Evolutionary conservation across 2,329 filamentous ascomycete species (phyloP).

Genomic region (Aspergillus oerlinghausenensis): DNA sequence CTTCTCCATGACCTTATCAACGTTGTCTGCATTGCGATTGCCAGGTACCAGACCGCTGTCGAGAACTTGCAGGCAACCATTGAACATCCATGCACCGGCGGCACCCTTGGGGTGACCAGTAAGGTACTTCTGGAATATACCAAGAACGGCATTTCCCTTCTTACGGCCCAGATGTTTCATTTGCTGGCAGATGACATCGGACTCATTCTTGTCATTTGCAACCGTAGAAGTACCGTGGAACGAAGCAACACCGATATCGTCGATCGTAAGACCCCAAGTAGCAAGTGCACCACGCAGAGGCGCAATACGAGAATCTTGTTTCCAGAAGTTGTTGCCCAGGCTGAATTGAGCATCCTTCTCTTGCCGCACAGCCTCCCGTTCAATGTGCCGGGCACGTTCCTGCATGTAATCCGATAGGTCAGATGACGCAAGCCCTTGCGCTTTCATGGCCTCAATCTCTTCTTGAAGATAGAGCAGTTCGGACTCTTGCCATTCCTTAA

Average conservation of each 20-base stretch:
- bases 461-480: conserved; percentile 91
- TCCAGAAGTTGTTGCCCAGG: conserved; percentile 99
- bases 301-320: conserved; percentile 86
- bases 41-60: conserved; percentile 92
- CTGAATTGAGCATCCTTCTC: conserved; percentile 89
- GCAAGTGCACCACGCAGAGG: conserved; percentile 93
- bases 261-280: conserved; percentile 96
- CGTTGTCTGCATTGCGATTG: conserved; percentile 96
- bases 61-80: conserved; percentile 92
- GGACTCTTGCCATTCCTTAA: conserved; percentile 94
- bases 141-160: conserved; percentile 93
- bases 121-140: conserved; percentile 99
- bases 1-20: conserved; percentile 93
- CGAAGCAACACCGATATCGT: conserved; percentile 89
- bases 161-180: conserved; percentile 88
- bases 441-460: conserved; percentile 86
- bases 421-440: conserved; percentile 65
- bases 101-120: conserved; percentile 99
- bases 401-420: conserved; percentile 79
- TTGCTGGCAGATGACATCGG: conserved; percentile 93
- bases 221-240: conserved; percentile 99
- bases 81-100: conserved; percentile 99
- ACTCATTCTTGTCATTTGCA: conserved; percentile 99
- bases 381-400: conserved; percentile 80
- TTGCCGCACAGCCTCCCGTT: conserved; percentile 80